Percentiles rank a stretch among this genome's conserved stretches.
phyloP scores from a whole-genome alignment of 352 stramenopile species.

The Pythium pyrilobum region DNA sequence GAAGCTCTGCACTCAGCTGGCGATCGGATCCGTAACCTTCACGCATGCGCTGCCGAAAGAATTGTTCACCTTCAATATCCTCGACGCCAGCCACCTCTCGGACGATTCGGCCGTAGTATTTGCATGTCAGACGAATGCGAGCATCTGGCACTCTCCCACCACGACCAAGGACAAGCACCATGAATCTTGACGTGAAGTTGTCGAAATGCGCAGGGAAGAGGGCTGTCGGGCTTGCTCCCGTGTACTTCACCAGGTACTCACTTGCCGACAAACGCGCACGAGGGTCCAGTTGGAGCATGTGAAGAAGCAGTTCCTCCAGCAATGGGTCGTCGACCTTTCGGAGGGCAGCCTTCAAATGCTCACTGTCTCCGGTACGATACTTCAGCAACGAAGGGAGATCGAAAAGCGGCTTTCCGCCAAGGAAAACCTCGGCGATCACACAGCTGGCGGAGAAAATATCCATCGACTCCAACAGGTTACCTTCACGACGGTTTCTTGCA shows the following conservation, averaged over 20 bases:
- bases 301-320: slow-evolving; percentile 87
- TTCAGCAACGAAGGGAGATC: slow-evolving; percentile 91
- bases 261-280: slow-evolving; percentile 74
- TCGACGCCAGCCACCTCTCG: slow-evolving; percentile 88
- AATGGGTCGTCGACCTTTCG: slow-evolving; percentile 91
- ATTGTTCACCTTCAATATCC: slow-evolving; percentile 86
- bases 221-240: slow-evolving; percentile 25
- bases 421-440: slow-evolving; percentile 95
- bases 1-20: slow-evolving; percentile 34
- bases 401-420: slow-evolving; percentile 94
- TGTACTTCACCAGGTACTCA: slow-evolving; percentile 90
- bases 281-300: slow-evolving; percentile 94
- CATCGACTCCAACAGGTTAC: slow-evolving; percentile 86
- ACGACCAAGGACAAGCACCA: slow-evolving; percentile 76
- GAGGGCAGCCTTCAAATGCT: slow-evolving; percentile 72
- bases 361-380: slow-evolving; percentile 75
- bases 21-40: slow-evolving; percentile 81
- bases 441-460: slow-evolving; percentile 98
- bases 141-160: slow-evolving; percentile 88
- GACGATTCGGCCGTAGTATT: slow-evolving; percentile 91
- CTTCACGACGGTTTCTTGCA: slow-evolving; percentile 40
- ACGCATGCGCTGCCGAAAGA: slow-evolving; percentile 84
- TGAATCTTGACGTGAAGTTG: slow-evolving; percentile 87
- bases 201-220: slow-evolving; percentile 87
- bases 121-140: slow-evolving; percentile 89